Conservation (phyloP, 345 rosid species). For the Eutrema heterophyllum region DNA sequence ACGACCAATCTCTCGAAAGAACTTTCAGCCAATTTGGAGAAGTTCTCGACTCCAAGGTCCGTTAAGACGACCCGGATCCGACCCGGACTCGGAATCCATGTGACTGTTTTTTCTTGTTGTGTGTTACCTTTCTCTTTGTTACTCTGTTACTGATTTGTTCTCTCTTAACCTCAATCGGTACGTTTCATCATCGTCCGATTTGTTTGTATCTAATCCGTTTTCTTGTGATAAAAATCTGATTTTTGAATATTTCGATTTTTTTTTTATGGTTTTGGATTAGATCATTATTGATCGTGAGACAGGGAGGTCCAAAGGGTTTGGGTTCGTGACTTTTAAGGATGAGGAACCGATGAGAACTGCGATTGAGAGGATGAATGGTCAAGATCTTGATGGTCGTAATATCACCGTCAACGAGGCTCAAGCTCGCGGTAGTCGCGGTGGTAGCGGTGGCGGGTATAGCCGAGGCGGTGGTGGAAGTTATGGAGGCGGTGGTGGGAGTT, state of each 20-base stretch:
- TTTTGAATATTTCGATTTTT: neutral
- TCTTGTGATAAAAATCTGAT: neutral
- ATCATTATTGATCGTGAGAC: slow-evolving; percentile 88
- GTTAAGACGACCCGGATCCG: slow-evolving; percentile 54
- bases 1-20: slow-evolving; percentile 46
- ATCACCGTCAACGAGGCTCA: slow-evolving; percentile 86
- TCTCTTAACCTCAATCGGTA: slow-evolving; percentile 40
- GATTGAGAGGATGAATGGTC: slow-evolving; percentile 86
- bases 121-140: slow-evolving; percentile 38
- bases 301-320: slow-evolving; percentile 78
- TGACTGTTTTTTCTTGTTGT: slow-evolving; percentile 31
- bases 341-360: slow-evolving; percentile 85
- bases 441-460: slow-evolving; percentile 26
- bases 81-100: slow-evolving; percentile 37
- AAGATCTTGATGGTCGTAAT: slow-evolving; percentile 72
- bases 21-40: slow-evolving; percentile 67
- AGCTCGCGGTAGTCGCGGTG: slow-evolving; percentile 56
- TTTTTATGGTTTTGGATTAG: slow-evolving; percentile 19
- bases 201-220: slow-evolving; percentile 16
- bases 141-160: slow-evolving; percentile 54
- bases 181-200: slow-evolving; percentile 36
- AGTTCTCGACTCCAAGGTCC: slow-evolving; percentile 87
- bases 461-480: slow-evolving; percentile 32
- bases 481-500: slow-evolving; percentile 1
- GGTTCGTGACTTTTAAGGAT: slow-evolving; percentile 72